Evolutionary conservation across 306 rosid species (phyloP).

Genomic region (Arachis stenosperma): DNA sequence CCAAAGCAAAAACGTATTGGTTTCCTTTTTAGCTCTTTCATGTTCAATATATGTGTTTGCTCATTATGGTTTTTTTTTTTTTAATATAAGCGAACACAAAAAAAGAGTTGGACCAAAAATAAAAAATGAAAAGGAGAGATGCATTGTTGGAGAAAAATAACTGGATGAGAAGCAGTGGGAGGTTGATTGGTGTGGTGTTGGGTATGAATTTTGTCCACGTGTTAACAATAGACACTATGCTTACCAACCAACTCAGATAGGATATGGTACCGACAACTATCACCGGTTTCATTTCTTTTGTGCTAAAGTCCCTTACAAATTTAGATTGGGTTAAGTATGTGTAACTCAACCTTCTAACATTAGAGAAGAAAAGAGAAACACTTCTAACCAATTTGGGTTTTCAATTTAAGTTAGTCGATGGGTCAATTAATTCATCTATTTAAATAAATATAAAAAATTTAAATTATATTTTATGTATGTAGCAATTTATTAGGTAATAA

Average conservation of each 20-base stretch:
- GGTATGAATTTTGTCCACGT: neutral
- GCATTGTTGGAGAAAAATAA: neutral
- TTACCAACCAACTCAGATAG: neutral
- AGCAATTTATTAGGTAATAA: too few relatives aligned
- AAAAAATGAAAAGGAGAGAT: neutral
- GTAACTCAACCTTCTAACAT: neutral
- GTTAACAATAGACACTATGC: neutral
- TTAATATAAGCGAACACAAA: too few relatives aligned
- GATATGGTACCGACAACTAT: constrained; percentile 1
- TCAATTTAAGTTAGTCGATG: too few relatives aligned
- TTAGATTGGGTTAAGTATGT: neutral
- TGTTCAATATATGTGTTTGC: too few relatives aligned
- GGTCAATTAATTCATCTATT: too few relatives aligned
- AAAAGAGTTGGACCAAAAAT: too few relatives aligned
- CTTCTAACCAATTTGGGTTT: neutral
- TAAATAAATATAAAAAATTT: too few relatives aligned
- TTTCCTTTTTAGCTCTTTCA: too few relatives aligned
- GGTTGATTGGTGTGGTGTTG: too few relatives aligned
- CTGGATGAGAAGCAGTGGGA: neutral
- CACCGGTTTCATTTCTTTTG: constrained; percentile 24
- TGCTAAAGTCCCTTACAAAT: neutral
- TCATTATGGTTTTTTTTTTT: too few relatives aligned
- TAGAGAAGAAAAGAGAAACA: neutral
- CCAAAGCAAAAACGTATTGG: too few relatives aligned
- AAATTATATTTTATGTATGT: too few relatives aligned